Evolutionary conservation across 148 eudicot genomes (phyloP).

Genomic region (Chenopodium formosanum): DNA sequence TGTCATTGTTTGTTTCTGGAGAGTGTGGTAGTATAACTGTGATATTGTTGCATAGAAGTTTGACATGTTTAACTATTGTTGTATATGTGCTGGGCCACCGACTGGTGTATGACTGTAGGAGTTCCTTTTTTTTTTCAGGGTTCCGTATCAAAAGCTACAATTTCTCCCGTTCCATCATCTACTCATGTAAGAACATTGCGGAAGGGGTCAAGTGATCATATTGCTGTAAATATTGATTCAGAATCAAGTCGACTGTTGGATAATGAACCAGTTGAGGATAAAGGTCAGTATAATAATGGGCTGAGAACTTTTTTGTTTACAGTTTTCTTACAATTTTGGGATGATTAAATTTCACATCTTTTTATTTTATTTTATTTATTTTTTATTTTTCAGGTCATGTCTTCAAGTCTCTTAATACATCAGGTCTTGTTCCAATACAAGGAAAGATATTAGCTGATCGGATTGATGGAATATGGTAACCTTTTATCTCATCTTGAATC

Average conservation of each 20-base stretch:
- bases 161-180: constrained; percentile 62
- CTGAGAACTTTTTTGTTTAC: background rate
- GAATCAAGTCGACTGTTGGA: constrained; percentile 72
- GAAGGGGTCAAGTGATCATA: constrained; percentile 84
- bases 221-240: constrained; percentile 80
- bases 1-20: background rate
- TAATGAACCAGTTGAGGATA: constrained; percentile 62
- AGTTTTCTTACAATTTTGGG: background rate
- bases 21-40: background rate
- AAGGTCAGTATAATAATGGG: constrained; percentile 54
- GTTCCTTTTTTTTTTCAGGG: constrained; percentile 49
- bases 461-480: constrained; percentile 89
- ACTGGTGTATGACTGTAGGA: constrained; percentile 1
- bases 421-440: constrained; percentile 84
- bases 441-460: constrained; percentile 87
- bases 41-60: background rate
- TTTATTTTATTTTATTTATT: background rate
- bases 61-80: background rate
- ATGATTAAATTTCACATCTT: constrained; percentile 15
- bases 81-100: background rate
- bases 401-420: constrained; percentile 84
- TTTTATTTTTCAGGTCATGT: constrained; percentile 60
- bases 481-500: background rate
- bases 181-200: constrained; percentile 71
- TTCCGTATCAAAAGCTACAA: constrained; percentile 52